Conservation (phyloP, 345 rosid species). For the Gynandropsis gynandra region DNA sequence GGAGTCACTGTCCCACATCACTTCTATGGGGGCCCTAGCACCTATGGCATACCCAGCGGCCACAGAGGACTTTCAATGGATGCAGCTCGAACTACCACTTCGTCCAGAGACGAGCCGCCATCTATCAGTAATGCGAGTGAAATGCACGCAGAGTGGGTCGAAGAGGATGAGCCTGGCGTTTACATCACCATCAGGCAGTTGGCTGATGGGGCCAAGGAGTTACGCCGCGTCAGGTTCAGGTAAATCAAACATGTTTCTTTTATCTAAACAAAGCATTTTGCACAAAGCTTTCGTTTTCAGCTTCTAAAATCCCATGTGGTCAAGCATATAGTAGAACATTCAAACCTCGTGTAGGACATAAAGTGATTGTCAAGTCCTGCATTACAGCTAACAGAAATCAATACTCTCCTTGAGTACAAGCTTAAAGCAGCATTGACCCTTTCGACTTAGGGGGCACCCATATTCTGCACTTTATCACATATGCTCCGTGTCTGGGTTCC, state of each 20-base stretch:
- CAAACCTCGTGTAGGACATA: too few relatives aligned
- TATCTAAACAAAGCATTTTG: neutral
- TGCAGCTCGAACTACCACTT: constrained; percentile 62
- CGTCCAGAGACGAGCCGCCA: constrained; percentile 75
- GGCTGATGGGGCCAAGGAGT: constrained; percentile 83
- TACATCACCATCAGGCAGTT: constrained; percentile 90
- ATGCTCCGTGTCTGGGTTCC: too few relatives aligned
- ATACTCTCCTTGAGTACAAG: too few relatives aligned
- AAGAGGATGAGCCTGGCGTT: constrained; percentile 92
- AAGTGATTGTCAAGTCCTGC: too few relatives aligned
- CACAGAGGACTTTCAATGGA: constrained; percentile 35
- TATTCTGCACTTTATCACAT: too few relatives aligned
- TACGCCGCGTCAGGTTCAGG: constrained; percentile 98
- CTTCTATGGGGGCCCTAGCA: constrained; percentile 43
- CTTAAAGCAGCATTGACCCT: too few relatives aligned
- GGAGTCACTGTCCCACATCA: constrained; percentile 28
- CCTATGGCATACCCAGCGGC: constrained; percentile 24
- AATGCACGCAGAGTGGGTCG: constrained; percentile 89
- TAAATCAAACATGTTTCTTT: constrained; percentile 18
- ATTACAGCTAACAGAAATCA: too few relatives aligned
- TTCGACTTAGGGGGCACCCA: too few relatives aligned
- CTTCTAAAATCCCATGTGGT: neutral
- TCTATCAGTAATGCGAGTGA: constrained; percentile 93
- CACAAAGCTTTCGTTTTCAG: too few relatives aligned
- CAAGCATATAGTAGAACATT: too few relatives aligned